Conservation (phyloP, 2,329 filamentous ascomycete genomes). For the Diaporthe citriasiana region DNA sequence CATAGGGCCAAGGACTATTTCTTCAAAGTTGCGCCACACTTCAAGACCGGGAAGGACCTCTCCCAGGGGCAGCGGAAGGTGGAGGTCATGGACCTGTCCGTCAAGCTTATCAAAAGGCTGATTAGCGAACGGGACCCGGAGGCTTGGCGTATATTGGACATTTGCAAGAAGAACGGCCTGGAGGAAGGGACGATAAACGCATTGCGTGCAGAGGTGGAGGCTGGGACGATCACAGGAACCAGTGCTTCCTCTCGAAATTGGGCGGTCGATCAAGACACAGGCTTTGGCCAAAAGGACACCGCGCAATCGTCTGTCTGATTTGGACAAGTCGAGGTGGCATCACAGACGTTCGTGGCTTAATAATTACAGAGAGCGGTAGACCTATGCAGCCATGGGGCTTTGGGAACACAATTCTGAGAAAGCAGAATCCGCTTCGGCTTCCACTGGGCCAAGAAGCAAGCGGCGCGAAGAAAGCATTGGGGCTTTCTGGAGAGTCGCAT, state of each 20-base stretch:
- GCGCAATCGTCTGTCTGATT: not conserved
- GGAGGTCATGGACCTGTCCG: conserved; percentile 39
- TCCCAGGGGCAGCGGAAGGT: conserved; percentile 18
- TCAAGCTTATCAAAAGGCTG: conserved; percentile 40
- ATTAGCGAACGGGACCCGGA: conserved; percentile 41
- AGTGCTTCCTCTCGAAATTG: not conserved
- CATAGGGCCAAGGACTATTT: conserved; percentile 40
- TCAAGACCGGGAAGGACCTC: conserved; percentile 9
- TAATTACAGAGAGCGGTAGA: not conserved
- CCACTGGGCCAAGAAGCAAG: not conserved
- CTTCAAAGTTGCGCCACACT: conserved; percentile 36
- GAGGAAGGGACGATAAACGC: conserved; percentile 32
- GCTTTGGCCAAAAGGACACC: not conserved
- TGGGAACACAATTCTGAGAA: not conserved
- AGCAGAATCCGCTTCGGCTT: not conserved
- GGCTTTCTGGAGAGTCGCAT: not conserved
- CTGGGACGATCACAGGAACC: conserved; percentile 9
- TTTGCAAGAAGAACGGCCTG: conserved; percentile 38
- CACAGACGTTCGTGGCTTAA: not conserved
- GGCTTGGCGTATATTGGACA: conserved; percentile 41
- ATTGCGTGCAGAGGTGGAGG: conserved; percentile 41
- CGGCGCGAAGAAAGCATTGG: not conserved
- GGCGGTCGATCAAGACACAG: not conserved
- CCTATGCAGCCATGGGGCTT: not conserved
- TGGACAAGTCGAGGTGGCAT: no score